phyloP scores from a whole-genome alignment of 2,329 filamentous ascomycete genomes.

The Xylaria sp. region DNA sequence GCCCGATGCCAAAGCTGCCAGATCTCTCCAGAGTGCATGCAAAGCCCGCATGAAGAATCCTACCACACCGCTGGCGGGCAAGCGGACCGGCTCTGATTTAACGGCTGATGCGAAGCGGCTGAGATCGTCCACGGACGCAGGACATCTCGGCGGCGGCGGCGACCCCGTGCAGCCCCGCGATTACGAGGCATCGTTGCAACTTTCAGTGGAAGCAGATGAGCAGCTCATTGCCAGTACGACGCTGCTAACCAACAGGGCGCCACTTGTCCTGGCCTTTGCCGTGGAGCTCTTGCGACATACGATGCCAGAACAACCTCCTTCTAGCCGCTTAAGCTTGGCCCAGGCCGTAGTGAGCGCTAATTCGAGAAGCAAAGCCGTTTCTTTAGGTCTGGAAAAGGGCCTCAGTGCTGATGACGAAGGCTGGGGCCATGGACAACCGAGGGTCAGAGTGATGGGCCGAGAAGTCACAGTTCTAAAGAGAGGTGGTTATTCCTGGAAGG shows the following conservation, averaged over 20 bases:
- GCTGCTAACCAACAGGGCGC: slow-evolving; percentile 82
- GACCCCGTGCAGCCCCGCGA: slow-evolving; percentile 62
- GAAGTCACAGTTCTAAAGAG: slow-evolving; percentile 81
- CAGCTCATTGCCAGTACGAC: slow-evolving; percentile 66
- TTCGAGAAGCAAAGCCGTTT: slow-evolving; percentile 79
- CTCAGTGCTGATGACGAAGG: slow-evolving; percentile 75
- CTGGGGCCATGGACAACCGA: slow-evolving; percentile 80
- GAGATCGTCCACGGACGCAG: slow-evolving; percentile 44
- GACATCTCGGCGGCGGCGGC: slow-evolving; percentile 48
- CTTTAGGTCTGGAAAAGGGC: slow-evolving; percentile 75
- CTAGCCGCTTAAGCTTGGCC: slow-evolving; percentile 83
- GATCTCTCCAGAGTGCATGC: slow-evolving; percentile 64
- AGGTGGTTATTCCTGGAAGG: slow-evolving; percentile 75
- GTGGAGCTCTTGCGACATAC: slow-evolving; percentile 71
- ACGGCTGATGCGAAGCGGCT: slow-evolving; percentile 50
- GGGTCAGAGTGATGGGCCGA: slow-evolving; percentile 76
- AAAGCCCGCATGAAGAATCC: slow-evolving; percentile 61
- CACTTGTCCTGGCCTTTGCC: slow-evolving; percentile 74
- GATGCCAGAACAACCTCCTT: slow-evolving; percentile 86
- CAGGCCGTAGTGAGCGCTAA: slow-evolving; percentile 88
- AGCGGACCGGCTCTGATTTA: slow-evolving; percentile 49
- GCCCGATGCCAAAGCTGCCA: slow-evolving; percentile 61
- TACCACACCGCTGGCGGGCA: slow-evolving; percentile 41
- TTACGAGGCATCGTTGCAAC: slow-evolving; percentile 69
- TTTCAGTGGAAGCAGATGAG: slow-evolving; percentile 69